Conservation (phyloP, 2,329 filamentous ascomycete genomes). For the Seiridium unicorne region DNA sequence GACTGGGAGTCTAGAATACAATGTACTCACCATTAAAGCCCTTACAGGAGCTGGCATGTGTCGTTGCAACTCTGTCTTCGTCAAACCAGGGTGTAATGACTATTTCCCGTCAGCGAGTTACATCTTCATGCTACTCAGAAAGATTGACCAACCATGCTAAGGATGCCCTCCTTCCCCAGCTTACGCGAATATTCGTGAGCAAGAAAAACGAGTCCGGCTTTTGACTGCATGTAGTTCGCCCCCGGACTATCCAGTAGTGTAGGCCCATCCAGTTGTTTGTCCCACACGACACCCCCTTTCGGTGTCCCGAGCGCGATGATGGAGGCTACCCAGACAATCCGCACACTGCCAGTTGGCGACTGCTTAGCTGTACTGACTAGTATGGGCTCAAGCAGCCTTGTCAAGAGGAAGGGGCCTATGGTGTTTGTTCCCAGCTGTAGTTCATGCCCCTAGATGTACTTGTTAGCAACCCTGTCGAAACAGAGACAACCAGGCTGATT, state of each 20-base stretch:
- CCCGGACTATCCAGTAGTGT: background rate
- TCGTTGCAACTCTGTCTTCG: constrained; percentile 14
- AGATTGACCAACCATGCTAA: constrained; percentile 5
- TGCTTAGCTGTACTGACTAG: background rate
- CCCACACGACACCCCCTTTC: background rate
- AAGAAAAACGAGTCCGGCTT: background rate
- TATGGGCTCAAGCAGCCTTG: background rate
- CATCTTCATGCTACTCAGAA: background rate
- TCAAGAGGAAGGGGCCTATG: constrained; percentile 4
- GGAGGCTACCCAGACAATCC: constrained; percentile 5
- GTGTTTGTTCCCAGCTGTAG: constrained; percentile 6
- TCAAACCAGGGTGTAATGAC: constrained; percentile 12
- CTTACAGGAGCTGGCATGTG: constrained; percentile 8
- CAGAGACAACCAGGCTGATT: background rate
- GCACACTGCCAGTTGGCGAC: background rate
- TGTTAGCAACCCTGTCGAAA: background rate
- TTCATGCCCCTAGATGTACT: background rate
- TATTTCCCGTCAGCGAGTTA: background rate
- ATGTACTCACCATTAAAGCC: constrained; percentile 6
- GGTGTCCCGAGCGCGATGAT: background rate
- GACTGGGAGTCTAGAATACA: background rate
- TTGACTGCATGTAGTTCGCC: constrained; percentile 5
- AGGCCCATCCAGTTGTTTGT: background rate
- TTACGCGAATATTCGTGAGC: background rate
- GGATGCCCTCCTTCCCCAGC: constrained; percentile 6